Evolutionary conservation across 495 filamentous ascomycete species (phyloP).

Genomic region (Cercophora scortea): DNA sequence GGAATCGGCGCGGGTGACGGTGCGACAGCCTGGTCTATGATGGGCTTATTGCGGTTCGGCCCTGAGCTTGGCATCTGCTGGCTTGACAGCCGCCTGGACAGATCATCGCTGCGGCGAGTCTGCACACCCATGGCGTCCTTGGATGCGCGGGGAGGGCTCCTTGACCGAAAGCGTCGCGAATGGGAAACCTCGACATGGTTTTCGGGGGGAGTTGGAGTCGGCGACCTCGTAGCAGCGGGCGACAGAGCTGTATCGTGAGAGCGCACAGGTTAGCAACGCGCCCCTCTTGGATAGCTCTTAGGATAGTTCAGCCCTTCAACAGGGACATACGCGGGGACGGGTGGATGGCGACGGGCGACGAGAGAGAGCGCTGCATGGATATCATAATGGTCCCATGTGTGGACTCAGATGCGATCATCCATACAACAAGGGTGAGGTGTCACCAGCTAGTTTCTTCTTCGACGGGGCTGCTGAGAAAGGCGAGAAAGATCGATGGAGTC

Average conservation of each 20-base stretch:
- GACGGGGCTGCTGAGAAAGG: no score
- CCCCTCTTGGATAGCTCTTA: constrained; percentile 1
- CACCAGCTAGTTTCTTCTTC: no score
- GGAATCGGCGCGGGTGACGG: constrained; percentile 17
- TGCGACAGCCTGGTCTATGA: constrained; percentile 33
- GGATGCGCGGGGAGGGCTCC: constrained; percentile 30
- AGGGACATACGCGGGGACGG: constrained; percentile 41
- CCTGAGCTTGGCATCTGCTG: constrained; percentile 29
- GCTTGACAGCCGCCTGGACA: constrained; percentile 26
- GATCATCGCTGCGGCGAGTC: constrained; percentile 27
- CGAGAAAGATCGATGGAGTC: no score
- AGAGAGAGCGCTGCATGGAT: constrained; percentile 48
- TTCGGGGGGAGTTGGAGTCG: constrained; percentile 36
- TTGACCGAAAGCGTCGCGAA: constrained; percentile 31
- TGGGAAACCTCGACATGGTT: constrained; percentile 35
- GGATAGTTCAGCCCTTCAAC: constrained; percentile 1
- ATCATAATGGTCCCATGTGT: constrained; percentile 43
- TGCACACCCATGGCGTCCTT: constrained; percentile 23
- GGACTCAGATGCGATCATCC: constrained; percentile 18
- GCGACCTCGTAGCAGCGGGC: constrained; percentile 29
- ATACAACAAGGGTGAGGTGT: no score
- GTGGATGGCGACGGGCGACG: constrained; percentile 43
- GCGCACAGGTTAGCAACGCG: constrained; percentile 28
- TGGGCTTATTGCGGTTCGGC: constrained; percentile 30
- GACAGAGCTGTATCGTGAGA: constrained; percentile 17